Conservation (phyloP, 768 basidiomycete genomes). For the Pleurotus citrinopileatus region DNA sequence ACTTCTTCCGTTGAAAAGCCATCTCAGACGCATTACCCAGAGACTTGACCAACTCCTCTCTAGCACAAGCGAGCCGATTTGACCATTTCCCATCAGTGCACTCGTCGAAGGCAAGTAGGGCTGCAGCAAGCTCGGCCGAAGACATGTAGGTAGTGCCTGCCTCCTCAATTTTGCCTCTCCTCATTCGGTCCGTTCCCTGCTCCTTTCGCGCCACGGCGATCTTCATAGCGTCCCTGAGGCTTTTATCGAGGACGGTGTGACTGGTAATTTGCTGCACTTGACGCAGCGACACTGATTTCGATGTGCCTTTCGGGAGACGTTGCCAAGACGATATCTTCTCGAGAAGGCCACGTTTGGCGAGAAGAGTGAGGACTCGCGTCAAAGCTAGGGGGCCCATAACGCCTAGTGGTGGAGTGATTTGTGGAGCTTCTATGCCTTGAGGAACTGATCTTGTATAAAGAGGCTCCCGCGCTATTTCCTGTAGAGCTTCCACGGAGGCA, state of each 20-base stretch:
- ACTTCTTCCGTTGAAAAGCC: conserved; percentile 20
- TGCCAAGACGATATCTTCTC: conserved; percentile 16
- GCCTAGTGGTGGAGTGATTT: not conserved
- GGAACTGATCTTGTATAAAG: not conserved
- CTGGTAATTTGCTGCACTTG: conserved; percentile 25
- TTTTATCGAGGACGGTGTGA: conserved; percentile 19
- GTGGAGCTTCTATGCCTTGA: not conserved
- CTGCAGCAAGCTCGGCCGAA: conserved; percentile 30
- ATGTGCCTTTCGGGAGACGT: conserved; percentile 20
- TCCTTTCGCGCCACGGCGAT: conserved; percentile 18
- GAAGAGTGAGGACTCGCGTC: conserved; percentile 23
- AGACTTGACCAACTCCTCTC: conserved; percentile 27
- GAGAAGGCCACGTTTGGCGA: conserved; percentile 25
- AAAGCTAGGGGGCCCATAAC: conserved; percentile 24
- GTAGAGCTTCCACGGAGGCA: not conserved
- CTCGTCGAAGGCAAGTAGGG: conserved; percentile 26
- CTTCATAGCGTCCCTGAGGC: conserved; percentile 20
- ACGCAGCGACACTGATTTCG: conserved; percentile 15
- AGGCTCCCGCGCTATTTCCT: not conserved
- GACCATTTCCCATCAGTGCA: conserved; percentile 23
- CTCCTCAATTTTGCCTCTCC: conserved; percentile 13
- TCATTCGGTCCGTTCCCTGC: conserved; percentile 19
- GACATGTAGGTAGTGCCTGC: conserved; percentile 22
- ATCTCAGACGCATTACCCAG: conserved; percentile 34
- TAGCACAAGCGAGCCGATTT: conserved; percentile 17